Base-by-base conservation (phyloP, 257 asterid species). In the Rauvolfia tetraphylla region DNA sequence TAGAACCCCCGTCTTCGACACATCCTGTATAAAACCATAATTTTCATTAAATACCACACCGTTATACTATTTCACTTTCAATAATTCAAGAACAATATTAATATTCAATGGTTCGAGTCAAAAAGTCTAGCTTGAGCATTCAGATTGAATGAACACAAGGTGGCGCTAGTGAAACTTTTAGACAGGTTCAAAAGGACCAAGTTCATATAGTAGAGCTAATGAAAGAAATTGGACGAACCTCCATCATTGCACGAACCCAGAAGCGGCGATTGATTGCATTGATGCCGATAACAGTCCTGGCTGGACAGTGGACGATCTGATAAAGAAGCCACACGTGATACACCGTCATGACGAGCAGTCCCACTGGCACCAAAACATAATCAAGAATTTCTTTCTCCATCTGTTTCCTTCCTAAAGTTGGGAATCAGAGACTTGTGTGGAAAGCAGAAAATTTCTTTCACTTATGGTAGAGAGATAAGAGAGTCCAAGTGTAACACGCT, bases 181-280 rank as follows among this genome's bases (percentile, higher is more conserved):
- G n/a, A n/a, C n/a, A n/a, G n/a, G n/a, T n/a, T n/a, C n/a, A n/a
- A n/a, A n/a, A n/a, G n/a, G n/a, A n/a, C n/a, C n/a, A n/a, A n/a
- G n/a, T n/a, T n/a, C n/a, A n/a, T n/a, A n/a, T n/a, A n/a, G n/a
- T n/a, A n/a, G n/a, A n/a, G n/a, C n/a, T n/a, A n/a, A n/a, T n/a
- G n/a, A n/a, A n/a, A 39, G 1, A 3, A 10, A 27, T 46, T 6
- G 57, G 5, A 33, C 53, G 22, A 44, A 91, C 98, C 97, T 91
- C 91, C 99, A 95, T 95, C 98, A 92, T 95, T 68, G 96, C 90
- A 6, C 80, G 87, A 66, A 92, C 96, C 99, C 99, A 95, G 44
- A 92, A 75, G 68, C 95, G 96, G 86, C 98, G 97, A 85, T 86
- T 91, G 88, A 86, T 80, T 78, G 94, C 87, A 88, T 95, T 95